phyloP scores from a whole-genome alignment of 306 rosid species.

The Prosopis cineraria region DNA sequence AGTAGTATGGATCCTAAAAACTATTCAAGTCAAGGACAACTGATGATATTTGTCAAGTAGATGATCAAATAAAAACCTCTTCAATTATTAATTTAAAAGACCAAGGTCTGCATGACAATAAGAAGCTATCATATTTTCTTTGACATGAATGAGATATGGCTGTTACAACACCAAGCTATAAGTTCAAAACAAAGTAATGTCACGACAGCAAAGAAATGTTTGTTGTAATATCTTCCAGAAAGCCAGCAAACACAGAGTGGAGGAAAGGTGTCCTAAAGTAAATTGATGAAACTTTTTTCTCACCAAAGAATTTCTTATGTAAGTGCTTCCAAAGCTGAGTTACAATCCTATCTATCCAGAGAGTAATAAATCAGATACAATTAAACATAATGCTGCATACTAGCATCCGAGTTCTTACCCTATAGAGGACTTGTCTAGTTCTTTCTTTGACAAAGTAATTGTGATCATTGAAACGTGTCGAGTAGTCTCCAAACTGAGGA shows the following conservation, averaged over 20 bases:
- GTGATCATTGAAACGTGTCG: conserved; percentile 93
- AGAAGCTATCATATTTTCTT: background rate
- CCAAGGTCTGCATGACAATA: conserved; percentile 20
- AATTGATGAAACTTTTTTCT: background rate
- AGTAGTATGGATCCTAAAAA: background rate
- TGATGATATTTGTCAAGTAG: background rate
- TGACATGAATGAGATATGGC: background rate
- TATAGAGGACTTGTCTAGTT: conserved; percentile 64
- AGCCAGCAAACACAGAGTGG: background rate
- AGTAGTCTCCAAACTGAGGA: conserved; percentile 77
- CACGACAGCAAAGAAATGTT: conserved; percentile 1
- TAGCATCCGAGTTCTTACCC: conserved; percentile 60
- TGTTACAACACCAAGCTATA: background rate
- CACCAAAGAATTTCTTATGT: background rate
- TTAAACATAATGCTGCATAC: background rate
- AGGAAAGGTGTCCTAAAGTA: background rate
- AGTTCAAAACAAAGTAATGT: background rate
- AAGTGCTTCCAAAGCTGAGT: background rate
- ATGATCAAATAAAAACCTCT: background rate
- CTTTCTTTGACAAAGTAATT: conserved; percentile 73
- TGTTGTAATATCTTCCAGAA: background rate
- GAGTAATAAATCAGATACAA: conserved; percentile 2
- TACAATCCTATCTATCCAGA: background rate
- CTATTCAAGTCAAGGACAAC: background rate
- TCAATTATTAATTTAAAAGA: background rate